Base-by-base conservation (phyloP, 2,329 filamentous ascomycete genomes). In the Aspergillus candidus region DNA sequence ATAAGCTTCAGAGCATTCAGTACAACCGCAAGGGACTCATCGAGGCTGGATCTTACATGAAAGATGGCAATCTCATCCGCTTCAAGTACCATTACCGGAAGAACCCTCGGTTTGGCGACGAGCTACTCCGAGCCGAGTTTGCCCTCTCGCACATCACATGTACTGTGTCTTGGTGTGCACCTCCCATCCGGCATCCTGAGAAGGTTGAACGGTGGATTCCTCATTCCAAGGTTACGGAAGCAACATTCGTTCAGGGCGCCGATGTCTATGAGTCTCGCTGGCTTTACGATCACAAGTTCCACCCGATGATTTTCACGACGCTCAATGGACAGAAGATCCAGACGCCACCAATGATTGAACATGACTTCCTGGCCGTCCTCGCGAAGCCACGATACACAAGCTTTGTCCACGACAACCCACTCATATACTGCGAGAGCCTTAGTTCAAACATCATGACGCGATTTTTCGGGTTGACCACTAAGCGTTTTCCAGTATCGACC, bases 71-170 rank as follows among this genome's bases (percentile, higher is more conserved):
- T 44, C 54, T 76, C 10, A 67, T 77, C 12, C 69, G 72, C 12
- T 79, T 78, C 67, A 73, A 73, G 47, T 76, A 75, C 43, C 70
- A 73, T 50, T 78, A 79, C 55, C 71, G 75, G 35, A 75, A 76
- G 53, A 73, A 73, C 44, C 71, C 74, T 11, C 71, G 69, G 31
- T 76, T 74, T 44, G 73, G 73, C 17, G 75, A 77, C 53, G 76
- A 78, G 46, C 64, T 79, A n/a, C 66, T 79, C 3, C 69, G 75
- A 38, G 76, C 74, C 0, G 76, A 78, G 47, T 79, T 75, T 48
- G 68, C 72, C 0, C 64, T 79, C 41, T 68, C 73, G 4, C 74
- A 79, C 53, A 72, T 78, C 49, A 76, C 68, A 33, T 73, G 71
- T 51, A 76, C 72, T 11, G 73, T 78, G 2, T 73, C 72, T 17